These are phyloP conservation scores for Saccharum officinarum DNA, from an alignment of 176 grass and related monocot species.

Conservation along the genomic window DNA sequence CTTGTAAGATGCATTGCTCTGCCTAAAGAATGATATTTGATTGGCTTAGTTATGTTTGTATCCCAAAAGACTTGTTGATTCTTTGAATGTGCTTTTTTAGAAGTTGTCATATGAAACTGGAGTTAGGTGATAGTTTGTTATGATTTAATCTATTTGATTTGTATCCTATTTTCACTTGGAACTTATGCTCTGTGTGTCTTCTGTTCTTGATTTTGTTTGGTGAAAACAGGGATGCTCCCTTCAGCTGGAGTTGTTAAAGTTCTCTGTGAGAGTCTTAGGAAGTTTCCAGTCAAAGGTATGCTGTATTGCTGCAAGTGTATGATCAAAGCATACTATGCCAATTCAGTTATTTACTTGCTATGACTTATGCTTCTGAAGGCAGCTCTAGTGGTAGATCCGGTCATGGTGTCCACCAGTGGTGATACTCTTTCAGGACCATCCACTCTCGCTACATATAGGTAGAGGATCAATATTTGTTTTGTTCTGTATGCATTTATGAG, in stretches of 20 bases:
- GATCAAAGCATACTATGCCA: constrained; percentile 3
- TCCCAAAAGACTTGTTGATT: constrained; percentile 13
- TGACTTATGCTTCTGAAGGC: constrained; percentile 57
- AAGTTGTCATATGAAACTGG: background rate
- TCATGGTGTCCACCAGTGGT: constrained; percentile 96
- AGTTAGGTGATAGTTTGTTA: background rate
- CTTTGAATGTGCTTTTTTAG: background rate
- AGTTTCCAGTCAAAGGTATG: constrained; percentile 93
- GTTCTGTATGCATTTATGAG: constrained; percentile 22
- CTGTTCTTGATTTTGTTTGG: constrained; percentile 46
- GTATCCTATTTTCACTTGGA: background rate
- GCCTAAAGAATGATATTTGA: background rate
- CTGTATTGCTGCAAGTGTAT: background rate
- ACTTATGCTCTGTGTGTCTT: background rate
- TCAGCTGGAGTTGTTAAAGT: constrained; percentile 67
- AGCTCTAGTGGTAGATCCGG: constrained; percentile 99
- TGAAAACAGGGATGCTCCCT: constrained; percentile 98
- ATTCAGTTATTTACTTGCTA: constrained; percentile 32
- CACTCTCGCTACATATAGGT: constrained; percentile 72
- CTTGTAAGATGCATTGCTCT: background rate
- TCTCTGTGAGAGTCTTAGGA: constrained; percentile 68
- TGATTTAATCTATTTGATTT: background rate
- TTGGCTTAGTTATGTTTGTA: background rate
- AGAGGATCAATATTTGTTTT: background rate
- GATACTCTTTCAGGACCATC: constrained; percentile 72